Evolutionary conservation across 768 basidiomycete species (phyloP), one percentile per base, ranked within the genome.

Genomic region (Pluteus cervinus): DNA sequence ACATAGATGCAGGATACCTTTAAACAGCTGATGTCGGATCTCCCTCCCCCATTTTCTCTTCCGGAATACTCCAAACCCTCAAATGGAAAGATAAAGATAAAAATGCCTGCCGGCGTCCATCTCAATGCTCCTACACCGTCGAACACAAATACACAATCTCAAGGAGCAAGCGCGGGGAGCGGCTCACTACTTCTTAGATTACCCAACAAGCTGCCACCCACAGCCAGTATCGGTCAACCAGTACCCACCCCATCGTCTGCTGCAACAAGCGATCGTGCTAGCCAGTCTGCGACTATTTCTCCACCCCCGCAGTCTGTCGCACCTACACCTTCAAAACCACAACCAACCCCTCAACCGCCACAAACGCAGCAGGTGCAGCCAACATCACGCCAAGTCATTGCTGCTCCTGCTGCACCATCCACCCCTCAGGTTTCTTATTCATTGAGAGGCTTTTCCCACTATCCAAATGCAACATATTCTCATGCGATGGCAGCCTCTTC

Each of bases 1-100:
- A 31, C 14, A 8, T 42, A 39, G 47, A 21, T 42, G 15, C 49
- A 90, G 87, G 78, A 85, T 37, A 64, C 76, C 49, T 89, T 89
- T 54, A 75, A 76, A 17, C 69, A 76, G 46, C 58, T 89, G 11
- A 81, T 89, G 81, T 68, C 85, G 6, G 86, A 88, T 53, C 65
- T 90, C 12, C 86, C 87, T 1, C 47, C 75, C 1, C 81, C 80
- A 2, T 71, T 71, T 51, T 44, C 76, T n/a, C 66, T 88, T 31
- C 62, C 78, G 9, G 72, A 79, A 42, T 86, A 87, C 47, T 44
- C 73, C 18, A 73, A 75, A 44, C 58, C 71, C 3, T 62, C 75
- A 5, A 48, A 58, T 28, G 69, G 70, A 11, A 90, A 81, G 61
- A 82, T 90, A 40, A 87, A 77, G 55, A 71, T 89, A 26, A 86